Evolutionary conservation across 257 asterid genomes (phyloP), one percentile per base, ranked within the genome.

Genomic region (Perilla frutescens): DNA sequence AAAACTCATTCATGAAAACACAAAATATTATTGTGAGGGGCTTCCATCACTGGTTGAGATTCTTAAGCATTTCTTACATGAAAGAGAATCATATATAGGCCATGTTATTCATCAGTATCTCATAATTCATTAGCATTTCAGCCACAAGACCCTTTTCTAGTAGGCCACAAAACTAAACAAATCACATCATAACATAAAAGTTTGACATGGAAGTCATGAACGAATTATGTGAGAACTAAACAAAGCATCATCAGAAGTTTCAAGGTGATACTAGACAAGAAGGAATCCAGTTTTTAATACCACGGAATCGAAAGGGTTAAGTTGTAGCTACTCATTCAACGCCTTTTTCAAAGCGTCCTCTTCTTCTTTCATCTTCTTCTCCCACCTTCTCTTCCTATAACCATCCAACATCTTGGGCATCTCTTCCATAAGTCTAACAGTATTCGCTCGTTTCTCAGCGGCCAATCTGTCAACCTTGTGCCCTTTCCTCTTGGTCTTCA

Each of bases 401-500:
- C 86, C 96, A 4, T 95, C 96, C 83, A 93, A 78, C 89, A 85
- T 85, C 36, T 84, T 76, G 7, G 96, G 98, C 97, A 91, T 93
- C 65, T 79, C 75, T 43, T 75, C 81, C 91, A 86, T 86, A 37
- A 84, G 78, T 45, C 83, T 90, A 45, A 90, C 89, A 26, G 97
- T 91, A 29, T 88, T 89, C 15, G 82, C 96, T 50, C 96, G 81
- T 77, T 93, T 91, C 66, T 87, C 96, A 1, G 98, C 98, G 36
- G 97, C 93, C 58, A 91, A 63, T 48, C 96, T 81, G 53, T 93
- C 97, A 11, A 89, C 92, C 80, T 91, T 91, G 66, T 93, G 96
- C 72, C 96, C 96, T 81, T 91, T 91, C 76, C 90, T 86, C 79
- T 82, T 88, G 53, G 82, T 86, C 82, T 82, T 87, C 97, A 91